A percentile compares a stretch with the other conserved stretches of the same genome.
Conservation (phyloP, 352 stramenopile species). For the Phytophthora agathidicida region DNA sequence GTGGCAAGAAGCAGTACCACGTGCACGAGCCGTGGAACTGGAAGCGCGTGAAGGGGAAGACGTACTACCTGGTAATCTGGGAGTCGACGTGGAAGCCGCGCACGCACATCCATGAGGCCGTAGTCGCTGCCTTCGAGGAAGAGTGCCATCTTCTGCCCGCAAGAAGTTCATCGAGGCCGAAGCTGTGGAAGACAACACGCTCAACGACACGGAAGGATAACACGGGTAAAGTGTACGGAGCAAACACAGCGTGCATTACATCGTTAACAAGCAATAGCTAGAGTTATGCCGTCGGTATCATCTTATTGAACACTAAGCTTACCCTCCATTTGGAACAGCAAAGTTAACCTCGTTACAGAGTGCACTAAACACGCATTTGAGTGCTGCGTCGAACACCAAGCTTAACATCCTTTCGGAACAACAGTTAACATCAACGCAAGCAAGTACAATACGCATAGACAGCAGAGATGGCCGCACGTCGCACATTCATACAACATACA, state of each 20-base stretch:
- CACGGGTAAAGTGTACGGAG: not conserved
- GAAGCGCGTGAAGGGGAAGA: conserved; percentile 13
- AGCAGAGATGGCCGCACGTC: no score
- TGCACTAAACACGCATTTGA: no score
- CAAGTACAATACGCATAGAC: no score
- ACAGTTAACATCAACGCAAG: no score
- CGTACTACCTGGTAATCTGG: conserved; percentile 1
- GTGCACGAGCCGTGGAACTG: no score
- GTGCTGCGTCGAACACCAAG: no score
- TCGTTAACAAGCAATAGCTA: no score
- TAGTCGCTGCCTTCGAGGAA: no score
- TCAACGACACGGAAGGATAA: conserved; percentile 21
- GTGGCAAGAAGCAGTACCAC: no score
- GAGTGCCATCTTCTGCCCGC: conserved; percentile 16
- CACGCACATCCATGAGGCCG: no score
- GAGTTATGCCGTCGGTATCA: not conserved
- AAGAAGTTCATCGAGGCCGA: conserved; percentile 25
- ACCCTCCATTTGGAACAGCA: conserved; percentile 6
- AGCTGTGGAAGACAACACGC: conserved; percentile 17
- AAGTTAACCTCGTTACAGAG: conserved; percentile 14
- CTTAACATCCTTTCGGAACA: no score
- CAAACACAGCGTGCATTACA: conserved; percentile 4
- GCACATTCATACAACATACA: no score
- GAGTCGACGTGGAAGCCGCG: conserved; percentile 11
- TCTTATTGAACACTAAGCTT: conserved; percentile 21